Base-by-base conservation (phyloP, 441 rosid species). In the Euphorbia schlechtendalii region DNA sequence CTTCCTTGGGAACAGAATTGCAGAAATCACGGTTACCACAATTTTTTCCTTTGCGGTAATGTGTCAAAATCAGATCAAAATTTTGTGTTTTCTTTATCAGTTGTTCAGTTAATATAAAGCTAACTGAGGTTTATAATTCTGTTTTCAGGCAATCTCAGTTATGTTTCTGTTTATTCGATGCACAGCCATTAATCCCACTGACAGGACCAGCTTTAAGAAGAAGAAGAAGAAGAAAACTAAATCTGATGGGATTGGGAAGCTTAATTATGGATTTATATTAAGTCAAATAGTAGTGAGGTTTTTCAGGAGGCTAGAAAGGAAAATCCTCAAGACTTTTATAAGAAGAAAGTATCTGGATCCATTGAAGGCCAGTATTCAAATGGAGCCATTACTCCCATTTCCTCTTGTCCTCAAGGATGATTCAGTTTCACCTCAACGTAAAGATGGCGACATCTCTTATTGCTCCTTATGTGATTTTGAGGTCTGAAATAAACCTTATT, bases 281-380 rank as follows among this genome's bases (percentile, higher is more conserved):
- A 81, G 84, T 70, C 97, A 93, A 82, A 74, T 93, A 66, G 60
- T 85, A 69, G 28, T 80, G 66, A 88, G 98, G 71, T 86, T 85
- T 63, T 74, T 90, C 55, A 83, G 92, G 72, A 85, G 83, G 75
- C 14, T 90, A 78, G 98, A 94, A 83, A 87, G 76, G 80, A 91
- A 87, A 78, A 89, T 94, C 56, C 88, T 94, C 11, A 81, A 71
- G 74, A 87, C 81, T 64, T 86, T 87, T 59, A 82, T 94, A 67
- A 83, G 96, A 64, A 68, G 99, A 53, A 91, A 85, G 63, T 91
- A 91, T 75, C 61, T 91, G 69, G 98, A 89, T 80, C 98, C 99
- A 15, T 70, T 84, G 85, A 83, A 82, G 71, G 73, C 80, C 48
- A 69, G 69, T 60, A 66, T 74, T 32, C 96, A 87, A 63, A 68